A percentile compares a stretch with the other conserved stretches of the same genome.
Conservation (phyloP, 2,329 filamentous ascomycete genomes). For the Aspergillus thermomutatus region DNA sequence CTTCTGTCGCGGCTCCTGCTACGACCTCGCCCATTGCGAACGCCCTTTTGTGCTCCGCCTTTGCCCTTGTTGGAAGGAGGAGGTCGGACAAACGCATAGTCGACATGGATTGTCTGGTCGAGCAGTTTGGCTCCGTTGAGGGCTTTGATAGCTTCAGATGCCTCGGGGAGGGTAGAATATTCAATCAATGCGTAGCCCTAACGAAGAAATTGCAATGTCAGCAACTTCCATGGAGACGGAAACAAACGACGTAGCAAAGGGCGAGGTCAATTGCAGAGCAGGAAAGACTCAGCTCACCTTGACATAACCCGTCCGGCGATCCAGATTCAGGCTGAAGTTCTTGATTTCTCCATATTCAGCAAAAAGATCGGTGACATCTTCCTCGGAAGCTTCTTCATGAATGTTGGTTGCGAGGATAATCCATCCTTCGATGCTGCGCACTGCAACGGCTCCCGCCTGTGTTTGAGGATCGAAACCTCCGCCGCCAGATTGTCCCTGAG, state of each 20-base stretch:
- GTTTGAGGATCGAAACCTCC: conserved; percentile 42
- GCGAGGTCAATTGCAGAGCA: not conserved
- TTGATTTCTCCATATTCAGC: conserved; percentile 66
- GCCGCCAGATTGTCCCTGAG: conserved; percentile 27
- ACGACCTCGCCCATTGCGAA: conserved; percentile 37
- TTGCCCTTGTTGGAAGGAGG: conserved; percentile 47
- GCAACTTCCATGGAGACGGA: not conserved
- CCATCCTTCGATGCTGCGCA: conserved; percentile 67
- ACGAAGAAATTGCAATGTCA: not conserved
- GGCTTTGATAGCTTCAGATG: conserved; percentile 60
- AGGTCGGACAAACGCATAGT: conserved; percentile 66
- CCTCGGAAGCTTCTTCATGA: conserved; percentile 65
- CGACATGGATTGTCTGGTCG: conserved; percentile 63
- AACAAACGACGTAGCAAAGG: not conserved
- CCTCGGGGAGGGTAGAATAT: conserved; percentile 62
- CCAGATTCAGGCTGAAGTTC: conserved; percentile 64
- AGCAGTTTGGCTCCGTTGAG: conserved; percentile 60
- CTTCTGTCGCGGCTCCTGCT: conserved; percentile 46
- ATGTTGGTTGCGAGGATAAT: conserved; percentile 68
- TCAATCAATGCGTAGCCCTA: conserved; percentile 66
- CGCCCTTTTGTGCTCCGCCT: conserved; percentile 40
- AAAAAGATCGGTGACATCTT: conserved; percentile 64
- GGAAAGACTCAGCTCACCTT: conserved; percentile 49
- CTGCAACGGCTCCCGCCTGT: conserved; percentile 50
- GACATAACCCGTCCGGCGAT: conserved; percentile 64